Conservation (phyloP, 2,329 filamentous ascomycete species). For the Aspergillus cejpii region DNA sequence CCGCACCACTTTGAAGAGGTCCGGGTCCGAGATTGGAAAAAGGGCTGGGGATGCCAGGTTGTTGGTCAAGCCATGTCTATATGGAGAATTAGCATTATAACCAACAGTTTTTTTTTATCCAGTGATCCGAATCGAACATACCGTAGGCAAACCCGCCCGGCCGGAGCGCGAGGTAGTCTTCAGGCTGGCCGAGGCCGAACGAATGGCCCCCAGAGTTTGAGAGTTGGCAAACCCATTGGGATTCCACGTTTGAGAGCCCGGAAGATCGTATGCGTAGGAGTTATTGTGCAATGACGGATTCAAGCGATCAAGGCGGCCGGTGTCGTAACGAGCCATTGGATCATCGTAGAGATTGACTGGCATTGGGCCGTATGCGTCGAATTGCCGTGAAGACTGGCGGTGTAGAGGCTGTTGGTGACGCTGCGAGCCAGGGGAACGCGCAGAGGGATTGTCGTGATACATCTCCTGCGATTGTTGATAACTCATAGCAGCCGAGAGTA, state of each 20-base stretch:
- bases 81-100: slow-evolving; percentile 4
- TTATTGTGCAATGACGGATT: slow-evolving; percentile 53
- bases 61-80: slow-evolving; percentile 59
- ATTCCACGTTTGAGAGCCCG: slow-evolving; percentile 70
- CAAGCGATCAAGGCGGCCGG: slow-evolving; percentile 50
- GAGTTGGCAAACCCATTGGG: slow-evolving; percentile 64
- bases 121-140: slow-evolving; percentile 44
- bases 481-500: slow-evolving; percentile 27
- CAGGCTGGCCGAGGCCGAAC: slow-evolving; percentile 50
- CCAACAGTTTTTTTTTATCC: no score
- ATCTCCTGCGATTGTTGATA: slow-evolving; percentile 40
- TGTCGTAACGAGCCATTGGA: slow-evolving; percentile 52
- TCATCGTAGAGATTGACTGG: slow-evolving; percentile 67
- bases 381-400: slow-evolving; percentile 68
- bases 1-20: slow-evolving; percentile 37
- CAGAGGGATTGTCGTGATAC: slow-evolving; percentile 65
- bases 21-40: slow-evolving; percentile 42
- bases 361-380: slow-evolving; percentile 65
- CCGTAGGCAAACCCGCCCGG: slow-evolving; percentile 62
- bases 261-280: slow-evolving; percentile 62
- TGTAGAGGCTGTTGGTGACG: slow-evolving; percentile 60
- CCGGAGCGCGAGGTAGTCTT: slow-evolving; percentile 50
- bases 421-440: slow-evolving; percentile 68
- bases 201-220: slow-evolving; percentile 58
- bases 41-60: slow-evolving; percentile 43